phyloP scores from a whole-genome alignment of 345 rosid species.

The Cardamine resedifolia region DNA sequence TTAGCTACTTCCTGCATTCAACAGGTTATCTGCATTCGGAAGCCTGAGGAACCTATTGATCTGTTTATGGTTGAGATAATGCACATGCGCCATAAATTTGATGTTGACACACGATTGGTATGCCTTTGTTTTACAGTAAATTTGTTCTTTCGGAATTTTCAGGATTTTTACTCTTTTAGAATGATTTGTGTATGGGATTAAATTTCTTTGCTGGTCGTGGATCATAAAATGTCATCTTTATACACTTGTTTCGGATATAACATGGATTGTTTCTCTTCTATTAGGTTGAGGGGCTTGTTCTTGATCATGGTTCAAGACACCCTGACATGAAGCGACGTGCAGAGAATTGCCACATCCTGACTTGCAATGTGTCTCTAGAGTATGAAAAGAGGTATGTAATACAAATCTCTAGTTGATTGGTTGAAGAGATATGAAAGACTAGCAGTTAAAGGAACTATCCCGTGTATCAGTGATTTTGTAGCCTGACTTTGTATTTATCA shows the following conservation, averaged over 20 bases:
- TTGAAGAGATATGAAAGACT: background rate
- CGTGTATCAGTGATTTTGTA: background rate
- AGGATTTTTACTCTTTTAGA: background rate
- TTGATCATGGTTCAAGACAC: slow-evolving; percentile 98
- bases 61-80: slow-evolving; percentile 98
- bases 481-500: slow-evolving; percentile 48
- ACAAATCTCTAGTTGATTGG: background rate
- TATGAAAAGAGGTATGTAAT: slow-evolving; percentile 81
- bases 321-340: slow-evolving; percentile 99
- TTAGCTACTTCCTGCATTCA: slow-evolving; percentile 24
- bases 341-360: slow-evolving; percentile 89
- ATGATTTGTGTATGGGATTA: background rate
- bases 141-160: background rate
- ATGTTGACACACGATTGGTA: slow-evolving; percentile 93
- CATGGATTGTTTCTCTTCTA: slow-evolving; percentile 4
- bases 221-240: background rate
- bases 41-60: slow-evolving; percentile 87
- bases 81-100: slow-evolving; percentile 99
- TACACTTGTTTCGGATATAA: background rate
- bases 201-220: background rate
- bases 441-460: background rate
- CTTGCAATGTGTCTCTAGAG: slow-evolving; percentile 93
- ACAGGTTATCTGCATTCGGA: slow-evolving; percentile 86
- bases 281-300: slow-evolving; percentile 96
- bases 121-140: slow-evolving; percentile 9